Evolutionary conservation across 805 yeast genomes (phyloP).

Genomic region (Candida gorgasii): DNA sequence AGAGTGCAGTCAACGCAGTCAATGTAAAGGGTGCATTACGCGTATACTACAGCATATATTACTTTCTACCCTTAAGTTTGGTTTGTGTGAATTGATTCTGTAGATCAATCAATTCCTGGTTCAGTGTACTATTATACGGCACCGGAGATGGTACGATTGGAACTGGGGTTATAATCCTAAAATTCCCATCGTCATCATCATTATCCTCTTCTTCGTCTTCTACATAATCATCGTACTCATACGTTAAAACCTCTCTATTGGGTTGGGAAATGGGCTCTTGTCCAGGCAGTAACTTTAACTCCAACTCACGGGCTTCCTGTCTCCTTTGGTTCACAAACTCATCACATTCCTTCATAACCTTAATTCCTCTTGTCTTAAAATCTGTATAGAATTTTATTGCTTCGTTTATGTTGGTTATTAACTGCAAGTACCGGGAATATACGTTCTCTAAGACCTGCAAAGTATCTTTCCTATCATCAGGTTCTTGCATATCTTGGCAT

Average conservation of each 20-base stretch:
- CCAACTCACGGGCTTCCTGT: conserved; percentile 54
- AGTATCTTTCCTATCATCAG: conserved; percentile 43
- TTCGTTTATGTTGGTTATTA: conserved; percentile 59
- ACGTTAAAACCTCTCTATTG: not conserved
- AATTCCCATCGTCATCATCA: not conserved
- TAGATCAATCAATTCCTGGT: conserved; percentile 12
- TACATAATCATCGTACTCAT: not conserved
- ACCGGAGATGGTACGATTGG: conserved; percentile 15
- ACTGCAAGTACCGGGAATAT: conserved; percentile 53
- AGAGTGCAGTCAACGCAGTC: too few relatives aligned
- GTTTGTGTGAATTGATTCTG: conserved; percentile 16
- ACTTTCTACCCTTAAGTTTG: not conserved
- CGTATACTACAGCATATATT: too few relatives aligned
- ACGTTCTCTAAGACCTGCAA: conserved; percentile 54
- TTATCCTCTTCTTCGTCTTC: conserved; percentile 1
- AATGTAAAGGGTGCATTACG: too few relatives aligned
- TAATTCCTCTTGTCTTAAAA: conserved; percentile 48
- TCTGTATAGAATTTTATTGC: conserved; percentile 73
- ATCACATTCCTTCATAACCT: conserved; percentile 50
- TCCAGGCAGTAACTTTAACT: conserved; percentile 20
- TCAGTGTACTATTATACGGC: conserved; percentile 8
- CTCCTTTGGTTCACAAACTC: conserved; percentile 52
- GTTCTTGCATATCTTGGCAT: conserved; percentile 15
- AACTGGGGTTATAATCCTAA: conserved; percentile 14
- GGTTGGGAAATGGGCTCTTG: conserved; percentile 10